Base-by-base conservation (phyloP, 495 filamentous ascomycete species). In the Neurospora hispaniola region DNA sequence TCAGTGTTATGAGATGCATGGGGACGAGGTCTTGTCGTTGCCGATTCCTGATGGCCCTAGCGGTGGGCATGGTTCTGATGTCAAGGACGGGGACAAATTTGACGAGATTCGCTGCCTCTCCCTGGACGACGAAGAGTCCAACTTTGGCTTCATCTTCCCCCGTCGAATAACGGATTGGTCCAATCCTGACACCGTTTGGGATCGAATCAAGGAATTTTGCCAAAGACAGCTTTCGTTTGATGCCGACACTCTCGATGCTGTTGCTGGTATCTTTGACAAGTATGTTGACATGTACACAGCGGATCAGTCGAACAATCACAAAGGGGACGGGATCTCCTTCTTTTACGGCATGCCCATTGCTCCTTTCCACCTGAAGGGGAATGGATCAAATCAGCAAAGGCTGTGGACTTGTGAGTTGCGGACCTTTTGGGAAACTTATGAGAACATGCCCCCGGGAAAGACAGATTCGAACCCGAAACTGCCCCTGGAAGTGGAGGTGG, bases 1-100 rank as follows among this genome's bases (percentile, higher is more conserved):
- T 70, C 77, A 82, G 62, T 84, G 82, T 72, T 70, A 76, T 18
- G 72, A 70, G 11, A 79, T 75, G 72, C 70, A 74, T 68, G 76
- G 76, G 66, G 69, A n/a, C 46, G 79, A 80, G 66, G 70, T 38
- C 6, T 44, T 71, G n/a, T 42, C 69, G 27, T 40, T 70, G 46
- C 72, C 69, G 31, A 31, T 59, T 27, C 48, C 23, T 59, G 48
- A 7, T 59, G 23, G 12, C 2, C 23, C 23, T 16, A 27, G 20
- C 48, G 20, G 48, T 27, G 11, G 10, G 16, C 42, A 43, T 43
- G 42, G 18, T 2, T 43, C 42, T 43, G 42, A 44, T 44, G 42
- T 44, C 16, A 44, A 44, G 42, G 42, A n/a, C 16, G 9, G 7
- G 6, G 42, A 44, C 16, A 44, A 44, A 6, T 59, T 66, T 16